Base-by-base conservation (phyloP, 345 rosid species). In the Pseudoturritis turrita region DNA sequence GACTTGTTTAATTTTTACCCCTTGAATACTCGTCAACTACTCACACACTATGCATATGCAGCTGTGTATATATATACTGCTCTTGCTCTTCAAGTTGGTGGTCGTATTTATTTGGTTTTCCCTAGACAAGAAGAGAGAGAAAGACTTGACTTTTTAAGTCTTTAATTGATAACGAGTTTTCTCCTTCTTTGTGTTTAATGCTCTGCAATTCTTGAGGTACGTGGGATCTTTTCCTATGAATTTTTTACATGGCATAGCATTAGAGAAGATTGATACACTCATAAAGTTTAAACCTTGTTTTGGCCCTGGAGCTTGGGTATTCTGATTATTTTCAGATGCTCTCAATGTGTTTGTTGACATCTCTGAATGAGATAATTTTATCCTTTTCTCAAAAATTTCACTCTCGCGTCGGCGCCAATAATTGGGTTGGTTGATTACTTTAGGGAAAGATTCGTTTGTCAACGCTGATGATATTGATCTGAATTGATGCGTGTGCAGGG, bases 11-110 rank as follows among this genome's bases (percentile, higher is more conserved):
- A 17, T 1, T 28, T 43, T 73, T 44, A 28, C 25, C 29, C 28
- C 36, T 63, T 73, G 35, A 73, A 44, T 64, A 40, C 68, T 66
- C 62, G 68, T 50, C 73, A 74, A 66, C 62, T 51, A 51, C 68
- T 29, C 44, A 37, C 59, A 40, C 37, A 74, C 50, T 57, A 65
- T 15, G 10, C 51, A 47, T 49, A 19, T 40, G 12, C 60, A 51
- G 0, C 73, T 66, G 12, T 63, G 37, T 66, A 39, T 65, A 74
- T 74, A 67, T 49, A 57, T 50, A 52, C 23, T 19, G 3, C 45
- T 28, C 23, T 23, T 9, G 23, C 60, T 47, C 59, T 17, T 36
- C 26, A 18, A 74, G 61, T 47, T 74, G 44, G 8, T 39, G 7
- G 8, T 72, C 44, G 12, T 15, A 39, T 40, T 65, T 15, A 12